Percentiles rank a stretch among this genome's conserved stretches.
Evolutionary conservation across 495 filamentous ascomycete genomes (phyloP).

Genomic region (Penicillium salamii): DNA sequence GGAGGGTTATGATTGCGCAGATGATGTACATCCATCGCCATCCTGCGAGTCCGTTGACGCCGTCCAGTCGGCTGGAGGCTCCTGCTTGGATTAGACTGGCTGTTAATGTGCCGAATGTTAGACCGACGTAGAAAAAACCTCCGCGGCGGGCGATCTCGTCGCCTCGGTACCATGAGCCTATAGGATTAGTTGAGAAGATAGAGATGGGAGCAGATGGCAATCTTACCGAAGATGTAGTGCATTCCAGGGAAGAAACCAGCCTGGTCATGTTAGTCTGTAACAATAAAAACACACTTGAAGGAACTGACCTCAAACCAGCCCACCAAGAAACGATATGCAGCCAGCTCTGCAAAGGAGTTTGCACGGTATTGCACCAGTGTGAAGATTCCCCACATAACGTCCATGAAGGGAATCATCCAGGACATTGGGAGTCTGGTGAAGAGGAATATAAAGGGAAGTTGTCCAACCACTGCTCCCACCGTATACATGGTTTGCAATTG

Average conservation of each 20-base stretch:
- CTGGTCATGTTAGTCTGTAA: conserved; percentile 7
- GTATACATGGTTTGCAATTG: conserved; percentile 49
- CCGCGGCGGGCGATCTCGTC: conserved; percentile 44
- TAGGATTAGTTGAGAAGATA: no score
- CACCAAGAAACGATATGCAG: conserved; percentile 75
- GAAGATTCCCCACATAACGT: conserved; percentile 46
- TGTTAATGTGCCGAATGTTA: conserved; percentile 47
- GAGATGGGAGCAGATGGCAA: conserved; percentile 50
- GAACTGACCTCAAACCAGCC: conserved; percentile 70
- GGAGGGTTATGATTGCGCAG: conserved; percentile 48
- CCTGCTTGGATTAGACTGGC: conserved; percentile 51
- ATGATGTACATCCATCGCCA: conserved; percentile 58
- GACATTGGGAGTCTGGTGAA: conserved; percentile 49
- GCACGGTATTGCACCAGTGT: conserved; percentile 45
- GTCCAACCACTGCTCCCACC: conserved; percentile 49
- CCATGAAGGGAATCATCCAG: conserved; percentile 43
- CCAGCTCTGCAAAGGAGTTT: conserved; percentile 29
- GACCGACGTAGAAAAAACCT: conserved; percentile 47
- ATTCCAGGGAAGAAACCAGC: conserved; percentile 45
- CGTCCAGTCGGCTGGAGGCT: conserved; percentile 40
- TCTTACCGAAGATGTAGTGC: conserved; percentile 45
- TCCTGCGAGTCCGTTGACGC: conserved; percentile 44
- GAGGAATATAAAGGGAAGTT: conserved; percentile 49
- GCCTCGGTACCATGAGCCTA: conserved; percentile 39
- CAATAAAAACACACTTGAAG: background rate